Evolutionary conservation across 2,329 filamentous ascomycete species (phyloP), one percentile per base, ranked within the genome.

Genomic region (Colletotrichum scovillei): DNA sequence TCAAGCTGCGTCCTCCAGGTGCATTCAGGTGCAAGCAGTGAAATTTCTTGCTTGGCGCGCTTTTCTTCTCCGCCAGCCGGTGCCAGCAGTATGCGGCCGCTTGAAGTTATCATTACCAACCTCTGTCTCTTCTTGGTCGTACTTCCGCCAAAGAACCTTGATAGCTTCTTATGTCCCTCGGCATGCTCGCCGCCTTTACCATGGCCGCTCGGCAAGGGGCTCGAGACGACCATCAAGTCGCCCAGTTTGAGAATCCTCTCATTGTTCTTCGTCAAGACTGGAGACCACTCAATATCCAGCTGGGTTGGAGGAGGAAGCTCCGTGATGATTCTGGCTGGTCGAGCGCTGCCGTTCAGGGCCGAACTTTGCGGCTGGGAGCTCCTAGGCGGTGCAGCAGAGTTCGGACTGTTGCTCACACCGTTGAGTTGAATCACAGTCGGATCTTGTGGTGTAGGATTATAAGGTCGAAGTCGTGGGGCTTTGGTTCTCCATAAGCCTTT

Each of bases 251-350:
- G 83, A 77, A 99, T 99, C 46, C 97, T 91, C 83, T 99, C 97
- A 79, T 98, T 98, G 73, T 91, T 92, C 78, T 92, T 92, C 11
- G 94, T 98, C 68, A 99, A 86, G 5, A 99, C 95, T 0, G 97
- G 97, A 0, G 96, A 98, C 97, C 97, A 99, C 83, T 99, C 97
- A 70, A 99, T 97, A 80, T 99, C 97, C 30, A 99, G 87, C 81
- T 98, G 97, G 63, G 94, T 98, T 0, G 97, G 97, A n/a, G 97
- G 96, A 19, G 97, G 95, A 11, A 99, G 88, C 82, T 99, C 97
- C 1, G 97, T 98, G 74, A 99, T 97, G 73, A 98, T 92, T 74
- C 95, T 89, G 2, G 94, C 89, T 38, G 95, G 93, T 68, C 95
- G 87, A 30, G 86, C 84, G 42, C 83, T 81, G 46, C 86, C 86